Evolutionary conservation across 768 basidiomycete genomes (phyloP), one percentile per base, ranked within the genome.

Genomic region (Mycena capillaripes): DNA sequence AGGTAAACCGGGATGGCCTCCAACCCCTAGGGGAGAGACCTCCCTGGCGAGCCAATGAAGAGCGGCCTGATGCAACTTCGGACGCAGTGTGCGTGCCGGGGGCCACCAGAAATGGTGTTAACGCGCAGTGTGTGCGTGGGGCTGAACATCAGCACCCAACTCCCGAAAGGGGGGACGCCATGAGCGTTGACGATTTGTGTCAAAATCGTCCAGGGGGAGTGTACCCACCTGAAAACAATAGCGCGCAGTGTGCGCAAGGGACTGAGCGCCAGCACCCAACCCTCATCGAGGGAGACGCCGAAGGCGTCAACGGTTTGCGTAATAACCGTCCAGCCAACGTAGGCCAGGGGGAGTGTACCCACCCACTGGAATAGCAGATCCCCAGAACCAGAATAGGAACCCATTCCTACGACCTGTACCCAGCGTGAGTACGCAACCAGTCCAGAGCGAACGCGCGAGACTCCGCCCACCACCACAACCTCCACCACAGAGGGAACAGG

Each of bases 1-100:
- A 65, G 63, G 63, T 27, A 17, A 61, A 48, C 60, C 60, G 60
- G 42, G 58, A 61, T 19, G 60, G 40, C 60, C 34, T 29, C 42
- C 60, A 27, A 14, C 42, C 60, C 42, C 21, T 11, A 1, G 60
- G 60, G 60, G 29, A 44, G 60, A n/a, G 25, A 27, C 19, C 14
- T 19, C 21, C 62, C 32, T 48, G 62, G n/a, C 32, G 34, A 52
- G 50, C 62, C 48, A 21, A 64, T 64, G 62, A 64, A 23, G 62
- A 40, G 32, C 62, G 32, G 62, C 62, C 19, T 14, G 16, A 48
- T 19, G 62, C 62, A 64, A 64, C 62, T 64, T 48, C 21, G 62
- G 62, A 11, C 46, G 62, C 46, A 53, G 48, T 5, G 19, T 30
- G 62, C 48, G 30, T 2, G 36, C 62, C 62, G 32, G 62, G 60